These are phyloP conservation scores for Ochetophila trinervis DNA, from an alignment of 306 rosid species.

Conservation along the genomic window DNA sequence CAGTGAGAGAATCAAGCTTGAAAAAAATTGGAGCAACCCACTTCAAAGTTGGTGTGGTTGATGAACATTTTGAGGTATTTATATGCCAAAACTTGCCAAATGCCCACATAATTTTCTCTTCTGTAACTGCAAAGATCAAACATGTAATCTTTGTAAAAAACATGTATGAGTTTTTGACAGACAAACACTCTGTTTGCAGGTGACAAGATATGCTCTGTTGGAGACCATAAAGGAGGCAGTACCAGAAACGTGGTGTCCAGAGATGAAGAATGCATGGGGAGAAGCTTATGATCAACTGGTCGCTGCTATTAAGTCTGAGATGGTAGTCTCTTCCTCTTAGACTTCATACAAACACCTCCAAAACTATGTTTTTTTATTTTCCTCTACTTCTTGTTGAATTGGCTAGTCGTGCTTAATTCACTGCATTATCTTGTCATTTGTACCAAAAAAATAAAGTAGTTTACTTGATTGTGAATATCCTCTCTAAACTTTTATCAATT, in stretches of 20 bases:
- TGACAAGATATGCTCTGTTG: constrained; percentile 61
- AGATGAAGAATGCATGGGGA: constrained; percentile 79
- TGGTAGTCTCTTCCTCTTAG: constrained; percentile 37
- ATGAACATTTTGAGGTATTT: constrained; percentile 70
- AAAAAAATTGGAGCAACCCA: constrained; percentile 63
- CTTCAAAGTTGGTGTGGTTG: constrained; percentile 51
- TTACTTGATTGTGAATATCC: too few species aligned
- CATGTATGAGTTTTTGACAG: too few species aligned
- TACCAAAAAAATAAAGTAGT: too few species aligned
- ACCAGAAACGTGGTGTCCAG: constrained; percentile 71
- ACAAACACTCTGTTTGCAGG: constrained; percentile 31
- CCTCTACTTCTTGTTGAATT: too few species aligned
- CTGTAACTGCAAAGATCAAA: too few species aligned
- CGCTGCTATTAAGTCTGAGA: constrained; percentile 70
- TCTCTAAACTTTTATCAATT: too few species aligned
- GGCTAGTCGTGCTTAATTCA: too few species aligned
- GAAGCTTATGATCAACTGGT: constrained; percentile 78
- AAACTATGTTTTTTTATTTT: too few species aligned
- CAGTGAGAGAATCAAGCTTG: constrained; percentile 64
- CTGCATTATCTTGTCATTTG: too few species aligned
- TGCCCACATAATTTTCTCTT: background rate
- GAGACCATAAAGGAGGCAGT: constrained; percentile 73
- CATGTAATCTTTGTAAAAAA: too few species aligned
- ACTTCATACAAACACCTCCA: too few species aligned
- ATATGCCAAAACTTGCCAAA: background rate